Base-by-base conservation (phyloP, 2,329 filamentous ascomycete genomes). In the Huntiella bhutanensis region DNA sequence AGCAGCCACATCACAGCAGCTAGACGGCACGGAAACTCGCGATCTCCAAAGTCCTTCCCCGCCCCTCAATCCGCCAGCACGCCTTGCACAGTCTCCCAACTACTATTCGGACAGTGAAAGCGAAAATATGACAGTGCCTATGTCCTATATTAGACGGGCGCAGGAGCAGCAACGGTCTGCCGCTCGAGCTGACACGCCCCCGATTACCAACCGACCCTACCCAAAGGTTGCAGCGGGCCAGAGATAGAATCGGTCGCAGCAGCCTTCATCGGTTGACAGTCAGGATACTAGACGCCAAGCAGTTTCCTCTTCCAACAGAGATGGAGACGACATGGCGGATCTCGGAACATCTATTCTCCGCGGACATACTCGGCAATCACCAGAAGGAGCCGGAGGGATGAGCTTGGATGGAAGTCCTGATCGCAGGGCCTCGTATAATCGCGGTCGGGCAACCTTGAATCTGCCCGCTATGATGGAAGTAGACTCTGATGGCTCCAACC, bases 241-340 rank as follows among this genome's bases (percentile, higher is more conserved):
- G 41, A 49, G 48, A 49, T 49, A 49, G 48, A 49, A 49, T 49
- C 48, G 45, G 39, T 33, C 44, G 6, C 44, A 49, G 36, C 44
- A 46, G 32, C 41, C 35, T 33, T 43, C 41, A 28, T 34, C 44
- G 13, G 33, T 28, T 6, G 22, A 28, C 22, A 28, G 6, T 28
- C 22, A 28, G 22, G 22, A 28, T 4, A 28, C 41, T 35, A 35
- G 36, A 16, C 34, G 40, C n/a, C 19, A 41, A 8, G 13, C 28
- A 22, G 41, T 11, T 11, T 42, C 44, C 15, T 35, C 44, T 39
- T 39, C 28, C 33, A 16, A 33, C 5, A 41, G 44, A 15, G 32
- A 36, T 33, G 13, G 33, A 10, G 44, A 43, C 12, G 33, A 41
- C 11, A 32, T 6, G 10, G 34, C 36, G 7, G 41, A 28, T 12